A percentile compares a stretch with the other conserved stretches of the same genome.
These are phyloP conservation scores for Heimioporus sp. DNA, from an alignment of 768 basidiomycete species.

Conservation along the genomic window DNA sequence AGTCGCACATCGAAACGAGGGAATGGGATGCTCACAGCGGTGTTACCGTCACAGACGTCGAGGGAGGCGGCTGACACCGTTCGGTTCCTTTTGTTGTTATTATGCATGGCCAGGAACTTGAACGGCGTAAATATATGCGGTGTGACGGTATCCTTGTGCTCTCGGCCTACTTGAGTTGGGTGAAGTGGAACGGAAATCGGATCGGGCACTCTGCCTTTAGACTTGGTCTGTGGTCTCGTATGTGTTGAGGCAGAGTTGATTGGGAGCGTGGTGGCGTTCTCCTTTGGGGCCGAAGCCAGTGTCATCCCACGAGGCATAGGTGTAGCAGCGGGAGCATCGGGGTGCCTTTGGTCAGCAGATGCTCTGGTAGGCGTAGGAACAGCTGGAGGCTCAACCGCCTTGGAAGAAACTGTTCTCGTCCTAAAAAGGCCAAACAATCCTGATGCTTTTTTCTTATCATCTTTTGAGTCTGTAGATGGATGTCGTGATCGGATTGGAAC, in stretches of 20 bases:
- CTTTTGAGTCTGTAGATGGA: conserved; percentile 31
- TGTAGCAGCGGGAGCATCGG: conserved; percentile 2
- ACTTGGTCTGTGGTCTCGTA: conserved; percentile 14
- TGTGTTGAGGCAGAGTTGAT: conserved; percentile 6
- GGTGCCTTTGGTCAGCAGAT: conserved; percentile 22
- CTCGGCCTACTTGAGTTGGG: conserved; percentile 29
- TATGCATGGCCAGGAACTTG: conserved; percentile 46
- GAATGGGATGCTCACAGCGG: conserved; percentile 53
- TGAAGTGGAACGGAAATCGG: conserved; percentile 27
- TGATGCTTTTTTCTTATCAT: conserved; percentile 30
- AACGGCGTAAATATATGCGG: conserved; percentile 60
- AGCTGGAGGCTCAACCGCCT: conserved; percentile 23
- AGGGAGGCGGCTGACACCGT: conserved; percentile 73
- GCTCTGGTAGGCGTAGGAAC: conserved; percentile 17
- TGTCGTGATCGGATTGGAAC: conserved; percentile 23
- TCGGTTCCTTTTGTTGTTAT: conserved; percentile 51
- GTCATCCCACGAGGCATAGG: conserved; percentile 14
- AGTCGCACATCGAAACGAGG: not conserved
- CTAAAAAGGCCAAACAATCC: conserved; percentile 32
- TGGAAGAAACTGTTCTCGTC: conserved; percentile 31
- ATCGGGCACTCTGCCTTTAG: conserved; percentile 16
- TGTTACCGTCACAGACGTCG: conserved; percentile 73
- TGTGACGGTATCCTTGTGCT: conserved; percentile 37
- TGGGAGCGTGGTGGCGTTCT: conserved; percentile 4
- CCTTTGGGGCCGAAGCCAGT: conserved; percentile 16